These are phyloP conservation scores for Carex kokanica DNA, from an alignment of 176 grass and related monocot genomes.

Conservation along the genomic window DNA sequence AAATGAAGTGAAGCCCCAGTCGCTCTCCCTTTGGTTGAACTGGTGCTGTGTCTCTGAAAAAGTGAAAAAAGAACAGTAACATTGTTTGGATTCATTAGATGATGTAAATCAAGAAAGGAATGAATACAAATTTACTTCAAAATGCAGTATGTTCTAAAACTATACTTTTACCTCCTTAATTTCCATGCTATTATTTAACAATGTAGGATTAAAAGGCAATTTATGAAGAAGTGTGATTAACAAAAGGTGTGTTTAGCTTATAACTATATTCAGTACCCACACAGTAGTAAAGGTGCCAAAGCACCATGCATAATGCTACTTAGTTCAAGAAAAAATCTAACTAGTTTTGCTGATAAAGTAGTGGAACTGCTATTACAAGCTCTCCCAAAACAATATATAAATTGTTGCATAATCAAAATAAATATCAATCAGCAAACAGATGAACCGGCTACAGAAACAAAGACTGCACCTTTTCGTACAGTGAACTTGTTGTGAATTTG, in stretches of 20 bases:
- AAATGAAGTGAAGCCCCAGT: constrained; percentile 99
- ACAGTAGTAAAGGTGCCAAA: not conserved
- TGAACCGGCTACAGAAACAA: constrained; percentile 3
- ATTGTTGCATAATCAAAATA: not conserved
- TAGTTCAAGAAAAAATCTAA: not conserved
- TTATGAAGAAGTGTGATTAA: not conserved
- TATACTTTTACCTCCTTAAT: not conserved
- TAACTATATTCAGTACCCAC: not conserved
- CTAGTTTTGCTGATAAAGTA: not conserved
- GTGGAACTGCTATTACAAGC: not conserved
- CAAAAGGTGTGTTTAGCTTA: not conserved
- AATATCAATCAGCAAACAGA: constrained; percentile 2
- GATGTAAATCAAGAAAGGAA: not conserved
- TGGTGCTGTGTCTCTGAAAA: constrained; percentile 92
- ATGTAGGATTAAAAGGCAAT: not conserved
- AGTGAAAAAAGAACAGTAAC: constrained; percentile 19
- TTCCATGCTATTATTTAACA: not conserved
- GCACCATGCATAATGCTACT: not conserved
- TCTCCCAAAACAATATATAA: not conserved
- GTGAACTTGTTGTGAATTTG: constrained; percentile 91
- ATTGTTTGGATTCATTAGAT: not conserved
- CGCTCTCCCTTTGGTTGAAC: constrained; percentile 91
- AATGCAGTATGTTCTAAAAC: constrained; percentile 6
- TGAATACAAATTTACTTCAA: constrained; percentile 2
- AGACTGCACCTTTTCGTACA: constrained; percentile 79